A percentile compares a stretch with the other conserved stretches of the same genome.
These are phyloP conservation scores for Entomortierella parvispora DNA, from an alignment of 192 early-diverging fungal species.

Conservation along the genomic window DNA sequence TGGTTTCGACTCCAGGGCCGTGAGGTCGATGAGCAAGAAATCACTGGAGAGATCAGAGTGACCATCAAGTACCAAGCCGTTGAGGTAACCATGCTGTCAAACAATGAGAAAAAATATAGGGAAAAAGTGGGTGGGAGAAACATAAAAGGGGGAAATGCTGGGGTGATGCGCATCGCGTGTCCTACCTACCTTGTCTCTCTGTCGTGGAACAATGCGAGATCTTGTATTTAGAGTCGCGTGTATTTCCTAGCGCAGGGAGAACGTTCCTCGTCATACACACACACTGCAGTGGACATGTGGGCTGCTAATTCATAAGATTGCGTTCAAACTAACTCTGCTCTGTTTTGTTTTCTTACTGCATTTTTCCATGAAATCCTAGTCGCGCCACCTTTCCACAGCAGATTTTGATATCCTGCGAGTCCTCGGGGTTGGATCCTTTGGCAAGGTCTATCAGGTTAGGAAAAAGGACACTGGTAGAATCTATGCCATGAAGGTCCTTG, in stretches of 20 bases:
- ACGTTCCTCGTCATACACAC: too few relatives aligned
- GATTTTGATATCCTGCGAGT: conserved; percentile 78
- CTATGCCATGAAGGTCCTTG: conserved; percentile 86
- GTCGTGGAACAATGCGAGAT: too few relatives aligned
- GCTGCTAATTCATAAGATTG: too few relatives aligned
- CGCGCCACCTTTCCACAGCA: conserved; percentile 52
- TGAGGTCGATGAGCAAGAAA: conserved; percentile 17
- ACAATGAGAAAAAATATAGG: too few relatives aligned
- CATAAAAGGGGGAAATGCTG: too few relatives aligned
- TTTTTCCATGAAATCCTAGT: conserved; percentile 24
- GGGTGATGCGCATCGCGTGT: conserved; percentile 1
- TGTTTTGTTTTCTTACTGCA: neutral
- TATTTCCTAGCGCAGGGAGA: neutral
- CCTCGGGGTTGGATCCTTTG: conserved; percentile 82
- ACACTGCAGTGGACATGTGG: too few relatives aligned
- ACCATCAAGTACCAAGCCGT: conserved; percentile 52
- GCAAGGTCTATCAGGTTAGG: conserved; percentile 82
- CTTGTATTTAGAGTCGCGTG: neutral
- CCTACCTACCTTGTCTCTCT: neutral
- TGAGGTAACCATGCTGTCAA: conserved; percentile 16
- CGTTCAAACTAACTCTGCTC: too few relatives aligned
- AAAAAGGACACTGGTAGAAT: conserved; percentile 84
- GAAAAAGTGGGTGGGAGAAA: neutral
- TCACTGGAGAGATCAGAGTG: conserved; percentile 60
- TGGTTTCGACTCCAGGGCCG: conserved; percentile 53